A percentile compares a stretch with the other conserved stretches of the same genome.
Conservation (phyloP, 495 filamentous ascomycete species). For the Stereocaulon alpinum region DNA sequence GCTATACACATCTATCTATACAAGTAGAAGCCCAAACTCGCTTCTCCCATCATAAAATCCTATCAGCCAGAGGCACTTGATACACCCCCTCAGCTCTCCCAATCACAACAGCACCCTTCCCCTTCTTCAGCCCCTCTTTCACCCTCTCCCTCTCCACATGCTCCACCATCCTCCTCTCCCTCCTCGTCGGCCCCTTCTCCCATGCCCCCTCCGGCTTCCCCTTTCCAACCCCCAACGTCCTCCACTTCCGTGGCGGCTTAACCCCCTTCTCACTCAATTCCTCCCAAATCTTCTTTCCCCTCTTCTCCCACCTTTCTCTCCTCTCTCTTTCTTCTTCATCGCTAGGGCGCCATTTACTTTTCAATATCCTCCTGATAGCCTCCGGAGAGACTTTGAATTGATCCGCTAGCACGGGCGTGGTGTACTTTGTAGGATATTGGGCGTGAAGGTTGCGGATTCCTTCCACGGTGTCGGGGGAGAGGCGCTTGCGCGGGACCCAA, state of each 20-base stretch:
- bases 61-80: constrained; percentile 1
- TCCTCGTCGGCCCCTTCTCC: neutral
- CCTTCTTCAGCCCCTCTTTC: neutral
- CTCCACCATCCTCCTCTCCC: constrained; percentile 35
- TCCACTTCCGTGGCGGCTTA: constrained; percentile 59
- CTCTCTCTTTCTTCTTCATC: constrained; percentile 51
- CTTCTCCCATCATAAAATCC: neutral
- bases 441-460: constrained; percentile 72
- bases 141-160: constrained; percentile 34
- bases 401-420: constrained; percentile 59
- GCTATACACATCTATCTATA: neutral
- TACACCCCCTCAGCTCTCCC: neutral
- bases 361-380: constrained; percentile 75
- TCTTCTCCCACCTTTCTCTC: constrained; percentile 61
- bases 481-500: constrained; percentile 73
- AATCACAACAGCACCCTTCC: neutral
- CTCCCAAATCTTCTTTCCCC: constrained; percentile 68
- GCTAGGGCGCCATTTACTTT: constrained; percentile 67
- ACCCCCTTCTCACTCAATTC: constrained; percentile 57
- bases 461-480: constrained; percentile 83
- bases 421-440: constrained; percentile 63
- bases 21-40: neutral
- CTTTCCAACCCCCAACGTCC: constrained; percentile 53
- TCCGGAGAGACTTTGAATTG: constrained; percentile 81
- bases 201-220: no score